Percentiles rank a stretch among this genome's conserved stretches.
These are phyloP conservation scores for Scedosporium aurantiacum DNA, from an alignment of 2,329 filamentous ascomycete species.

Conservation along the genomic window DNA sequence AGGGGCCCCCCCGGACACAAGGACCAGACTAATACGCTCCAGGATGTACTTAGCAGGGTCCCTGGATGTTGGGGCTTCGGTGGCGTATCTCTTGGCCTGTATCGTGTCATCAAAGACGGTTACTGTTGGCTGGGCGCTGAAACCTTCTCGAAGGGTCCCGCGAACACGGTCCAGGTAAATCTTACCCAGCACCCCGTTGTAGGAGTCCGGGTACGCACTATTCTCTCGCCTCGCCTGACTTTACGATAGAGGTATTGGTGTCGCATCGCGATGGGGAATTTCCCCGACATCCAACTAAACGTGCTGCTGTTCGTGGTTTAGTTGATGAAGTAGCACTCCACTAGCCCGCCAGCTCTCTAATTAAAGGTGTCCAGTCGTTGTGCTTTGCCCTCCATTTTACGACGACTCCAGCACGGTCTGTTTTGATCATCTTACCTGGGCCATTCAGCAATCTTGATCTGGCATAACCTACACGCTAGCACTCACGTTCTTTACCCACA, in stretches of 20 bases:
- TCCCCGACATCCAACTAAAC: neutral
- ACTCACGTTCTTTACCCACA: neutral
- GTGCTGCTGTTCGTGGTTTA: too few relatives aligned
- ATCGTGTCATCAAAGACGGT: conserved; percentile 1
- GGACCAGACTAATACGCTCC: neutral
- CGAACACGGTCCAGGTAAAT: conserved; percentile 1
- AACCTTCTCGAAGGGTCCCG: conserved; percentile 6
- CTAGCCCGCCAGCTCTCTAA: neutral
- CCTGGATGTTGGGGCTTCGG: neutral
- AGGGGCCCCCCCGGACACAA: neutral
- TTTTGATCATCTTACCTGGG: neutral
- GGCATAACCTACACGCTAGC: too few relatives aligned
- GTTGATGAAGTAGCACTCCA: neutral
- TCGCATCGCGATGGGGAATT: neutral
- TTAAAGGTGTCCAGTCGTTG: neutral
- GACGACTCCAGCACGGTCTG: neutral
- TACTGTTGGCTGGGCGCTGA: conserved; percentile 1
- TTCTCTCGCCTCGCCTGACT: neutral
- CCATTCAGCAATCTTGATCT: too few relatives aligned
- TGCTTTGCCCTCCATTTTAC: neutral
- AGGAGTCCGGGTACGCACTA: neutral
- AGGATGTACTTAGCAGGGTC: neutral
- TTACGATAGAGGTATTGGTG: neutral
- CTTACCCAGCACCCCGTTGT: neutral
- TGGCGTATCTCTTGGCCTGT: conserved; percentile 1